A percentile compares a stretch with the other conserved stretches of the same genome.
phyloP scores from a whole-genome alignment of 2,329 filamentous ascomycete genomes.

The Stagonosporopsis cucurbitacearum region DNA sequence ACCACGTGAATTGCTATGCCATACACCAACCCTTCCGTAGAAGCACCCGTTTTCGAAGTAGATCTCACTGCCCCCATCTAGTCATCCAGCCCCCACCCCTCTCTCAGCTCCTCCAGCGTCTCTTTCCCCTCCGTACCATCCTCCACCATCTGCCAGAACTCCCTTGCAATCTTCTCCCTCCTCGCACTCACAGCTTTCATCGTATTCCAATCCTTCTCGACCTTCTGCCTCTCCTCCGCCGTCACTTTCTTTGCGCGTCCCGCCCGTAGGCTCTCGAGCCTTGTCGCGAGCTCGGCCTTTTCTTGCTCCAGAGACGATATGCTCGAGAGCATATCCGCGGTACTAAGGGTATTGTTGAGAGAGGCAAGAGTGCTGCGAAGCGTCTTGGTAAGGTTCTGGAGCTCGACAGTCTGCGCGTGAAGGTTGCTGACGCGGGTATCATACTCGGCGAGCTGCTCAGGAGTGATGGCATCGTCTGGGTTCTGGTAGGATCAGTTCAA shows the following conservation, averaged over 20 bases:
- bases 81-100: conserved; percentile 47
- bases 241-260: conserved; percentile 56
- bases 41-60: not conserved
- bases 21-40: not conserved
- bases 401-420: conserved; percentile 51
- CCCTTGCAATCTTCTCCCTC: conserved; percentile 57
- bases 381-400: conserved; percentile 57
- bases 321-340: conserved; percentile 56
- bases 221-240: conserved; percentile 54
- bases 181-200: conserved; percentile 49
- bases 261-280: conserved; percentile 51
- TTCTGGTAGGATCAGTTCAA: conserved; percentile 48
- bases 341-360: conserved; percentile 58
- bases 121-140: conserved; percentile 57
- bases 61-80: conserved; percentile 14
- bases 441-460: conserved; percentile 58
- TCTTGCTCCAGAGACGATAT: conserved; percentile 55
- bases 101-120: conserved; percentile 59
- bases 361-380: conserved; percentile 56
- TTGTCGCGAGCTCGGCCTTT: conserved; percentile 49
- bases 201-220: conserved; percentile 55
- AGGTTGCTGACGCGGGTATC: conserved; percentile 58
- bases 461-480: conserved; percentile 55
- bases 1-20: too few species aligned
- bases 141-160: conserved; percentile 59